Conservation (phyloP, 225 moss, liverwort and hornwort genomes). For the Rhytidiadelphus loreus region DNA sequence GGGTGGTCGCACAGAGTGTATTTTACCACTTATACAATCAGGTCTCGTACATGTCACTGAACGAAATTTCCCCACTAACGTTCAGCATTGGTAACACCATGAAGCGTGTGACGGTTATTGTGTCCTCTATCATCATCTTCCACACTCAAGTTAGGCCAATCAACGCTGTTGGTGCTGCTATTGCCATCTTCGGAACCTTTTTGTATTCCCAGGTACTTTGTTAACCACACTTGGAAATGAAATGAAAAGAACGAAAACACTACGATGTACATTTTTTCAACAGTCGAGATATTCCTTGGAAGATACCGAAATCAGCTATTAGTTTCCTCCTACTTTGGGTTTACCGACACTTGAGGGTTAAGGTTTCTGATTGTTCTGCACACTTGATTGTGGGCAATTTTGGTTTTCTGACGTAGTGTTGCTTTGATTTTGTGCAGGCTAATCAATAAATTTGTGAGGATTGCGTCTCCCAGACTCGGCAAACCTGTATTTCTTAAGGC, state of each 20-base stretch:
- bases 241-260: too few species aligned
- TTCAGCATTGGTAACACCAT: slow-evolving; percentile 99
- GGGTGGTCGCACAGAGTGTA: slow-evolving; percentile 86
- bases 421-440: slow-evolving; percentile 10
- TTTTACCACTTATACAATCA: slow-evolving; percentile 98
- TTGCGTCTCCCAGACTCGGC: background rate
- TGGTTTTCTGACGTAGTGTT: background rate
- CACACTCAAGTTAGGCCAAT: slow-evolving; percentile 80
- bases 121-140: slow-evolving; percentile 93
- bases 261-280: background rate
- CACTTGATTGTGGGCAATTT: background rate
- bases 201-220: slow-evolving; percentile 81
- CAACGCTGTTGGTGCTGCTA: slow-evolving; percentile 83
- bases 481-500: background rate
- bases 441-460: slow-evolving; percentile 12
- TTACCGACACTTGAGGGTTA: background rate
- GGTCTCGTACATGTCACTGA: slow-evolving; percentile 98
- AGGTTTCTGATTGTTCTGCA: background rate
- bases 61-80: slow-evolving; percentile 91
- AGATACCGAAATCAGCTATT: background rate
- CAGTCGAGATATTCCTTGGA: background rate
- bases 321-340: background rate
- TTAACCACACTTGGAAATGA: background rate
- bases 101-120: slow-evolving; percentile 98
- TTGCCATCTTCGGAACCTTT: slow-evolving; percentile 95